Evolutionary conservation across 2,329 filamentous ascomycete genomes (phyloP).

Genomic region (Davidsoniella neocaledoniae): DNA sequence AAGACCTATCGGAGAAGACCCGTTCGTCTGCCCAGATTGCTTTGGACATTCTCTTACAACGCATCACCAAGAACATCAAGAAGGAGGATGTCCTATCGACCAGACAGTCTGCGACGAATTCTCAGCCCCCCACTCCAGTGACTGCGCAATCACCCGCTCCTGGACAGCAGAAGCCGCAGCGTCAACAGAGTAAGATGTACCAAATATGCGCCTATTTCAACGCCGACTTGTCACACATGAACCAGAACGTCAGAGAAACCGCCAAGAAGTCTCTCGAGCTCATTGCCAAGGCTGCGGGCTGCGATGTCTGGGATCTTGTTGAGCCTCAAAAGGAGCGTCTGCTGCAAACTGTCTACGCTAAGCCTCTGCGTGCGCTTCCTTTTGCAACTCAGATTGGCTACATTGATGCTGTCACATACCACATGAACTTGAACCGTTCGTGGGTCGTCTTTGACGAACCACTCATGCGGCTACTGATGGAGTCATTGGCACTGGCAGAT

Average conservation of each 20-base stretch:
- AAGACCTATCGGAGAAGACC: conserved; percentile 82
- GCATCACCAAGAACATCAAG: conserved; percentile 61
- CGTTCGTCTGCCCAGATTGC: conserved; percentile 69
- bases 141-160: conserved; percentile 19
- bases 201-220: conserved; percentile 74
- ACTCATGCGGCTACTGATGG: conserved; percentile 76
- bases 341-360: conserved; percentile 84
- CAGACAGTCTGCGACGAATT: conserved; percentile 17
- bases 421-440: conserved; percentile 72
- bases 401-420: conserved; percentile 94
- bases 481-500: conserved; percentile 85
- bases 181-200: conserved; percentile 20
- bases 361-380: conserved; percentile 79
- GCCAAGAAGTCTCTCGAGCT: conserved; percentile 67
- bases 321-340: conserved; percentile 80
- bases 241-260: conserved; percentile 79
- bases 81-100: conserved; percentile 54
- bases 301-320: conserved; percentile 74
- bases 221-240: conserved; percentile 85
- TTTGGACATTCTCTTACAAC: conserved; percentile 59
- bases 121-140: background rate
- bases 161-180: conserved; percentile 38
- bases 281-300: conserved; percentile 60
- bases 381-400: conserved; percentile 95
- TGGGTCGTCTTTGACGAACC: conserved; percentile 88